A percentile compares a stretch with the other conserved stretches of the same genome.
Evolutionary conservation across 2,329 filamentous ascomycete species (phyloP).

Genomic region (Canariomyces notabilis): DNA sequence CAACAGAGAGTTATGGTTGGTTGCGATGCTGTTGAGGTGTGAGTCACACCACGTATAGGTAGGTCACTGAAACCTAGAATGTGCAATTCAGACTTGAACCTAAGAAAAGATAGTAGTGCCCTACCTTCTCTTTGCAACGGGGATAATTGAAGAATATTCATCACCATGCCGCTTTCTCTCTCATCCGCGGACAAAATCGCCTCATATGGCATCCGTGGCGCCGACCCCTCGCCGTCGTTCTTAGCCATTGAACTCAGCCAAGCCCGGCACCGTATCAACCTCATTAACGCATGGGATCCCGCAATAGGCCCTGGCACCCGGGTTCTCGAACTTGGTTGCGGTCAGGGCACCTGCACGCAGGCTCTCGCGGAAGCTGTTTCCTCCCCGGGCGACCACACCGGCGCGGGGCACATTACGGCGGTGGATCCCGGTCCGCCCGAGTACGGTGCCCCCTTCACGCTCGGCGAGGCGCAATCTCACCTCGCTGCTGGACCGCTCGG

Average conservation of each 20-base stretch:
- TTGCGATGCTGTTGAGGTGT: too few relatives aligned
- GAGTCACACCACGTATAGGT: too few relatives aligned
- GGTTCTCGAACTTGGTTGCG: constrained; percentile 55
- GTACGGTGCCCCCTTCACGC: constrained; percentile 47
- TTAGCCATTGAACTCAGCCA: constrained; percentile 18
- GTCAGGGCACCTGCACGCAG: constrained; percentile 53
- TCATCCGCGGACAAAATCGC: constrained; percentile 3
- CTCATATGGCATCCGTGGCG: constrained; percentile 4
- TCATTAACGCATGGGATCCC: constrained; percentile 17
- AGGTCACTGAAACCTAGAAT: too few relatives aligned
- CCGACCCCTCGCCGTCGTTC: background rate
- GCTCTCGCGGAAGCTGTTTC: constrained; percentile 42
- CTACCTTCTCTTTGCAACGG: background rate
- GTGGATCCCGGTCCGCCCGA: constrained; percentile 47
- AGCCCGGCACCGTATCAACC: constrained; percentile 20
- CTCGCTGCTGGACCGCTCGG: constrained; percentile 39
- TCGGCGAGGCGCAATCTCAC: constrained; percentile 43
- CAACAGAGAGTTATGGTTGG: too few relatives aligned
- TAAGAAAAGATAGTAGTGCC: too few relatives aligned
- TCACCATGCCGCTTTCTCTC: constrained; percentile 3
- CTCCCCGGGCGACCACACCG: constrained; percentile 31
- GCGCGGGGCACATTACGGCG: constrained; percentile 42
- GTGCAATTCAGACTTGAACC: too few relatives aligned
- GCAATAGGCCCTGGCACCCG: constrained; percentile 34
- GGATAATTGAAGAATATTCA: background rate